A percentile compares a stretch with the other conserved stretches of the same genome.
Conservation (phyloP, 2,329 filamentous ascomycete genomes). For the Sphaerulina vaccinii region DNA sequence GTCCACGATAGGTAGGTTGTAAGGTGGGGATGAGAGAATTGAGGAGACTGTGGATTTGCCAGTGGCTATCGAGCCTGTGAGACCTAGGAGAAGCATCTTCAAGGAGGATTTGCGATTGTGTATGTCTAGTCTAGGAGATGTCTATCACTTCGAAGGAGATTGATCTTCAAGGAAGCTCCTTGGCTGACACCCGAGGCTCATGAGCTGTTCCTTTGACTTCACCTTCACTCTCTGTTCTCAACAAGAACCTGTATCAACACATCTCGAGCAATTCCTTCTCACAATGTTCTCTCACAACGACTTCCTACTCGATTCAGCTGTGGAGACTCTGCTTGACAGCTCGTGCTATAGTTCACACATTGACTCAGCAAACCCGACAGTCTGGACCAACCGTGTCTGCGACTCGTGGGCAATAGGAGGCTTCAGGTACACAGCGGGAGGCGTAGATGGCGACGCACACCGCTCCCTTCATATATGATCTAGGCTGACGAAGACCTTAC, state of each 20-base stretch:
- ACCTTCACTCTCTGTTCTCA: too few species aligned
- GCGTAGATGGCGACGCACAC: not conserved
- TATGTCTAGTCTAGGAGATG: not conserved
- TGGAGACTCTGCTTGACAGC: too few species aligned
- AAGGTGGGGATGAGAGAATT: slow-evolving; percentile 74
- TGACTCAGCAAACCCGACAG: too few species aligned
- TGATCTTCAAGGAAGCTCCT: too few species aligned
- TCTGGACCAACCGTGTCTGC: not conserved
- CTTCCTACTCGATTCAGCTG: too few species aligned
- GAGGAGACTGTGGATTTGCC: slow-evolving; percentile 95
- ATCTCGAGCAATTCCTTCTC: too few species aligned
- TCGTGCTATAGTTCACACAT: too few species aligned
- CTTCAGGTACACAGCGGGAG: not conserved
- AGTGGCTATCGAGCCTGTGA: slow-evolving; percentile 96
- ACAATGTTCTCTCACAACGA: too few species aligned
- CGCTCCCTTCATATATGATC: not conserved
- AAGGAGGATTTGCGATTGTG: not conserved
- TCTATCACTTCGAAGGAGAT: not conserved
- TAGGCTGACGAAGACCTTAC: too few species aligned
- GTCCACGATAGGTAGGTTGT: slow-evolving; percentile 88
- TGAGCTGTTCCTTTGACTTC: too few species aligned
- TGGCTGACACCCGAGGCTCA: too few species aligned
- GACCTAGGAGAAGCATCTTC: slow-evolving; percentile 90
- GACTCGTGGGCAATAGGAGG: not conserved
- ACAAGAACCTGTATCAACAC: too few species aligned